Evolutionary conservation across 371 early-diverging fungal genomes (phyloP).

Genomic region (Mortierella sp.): DNA sequence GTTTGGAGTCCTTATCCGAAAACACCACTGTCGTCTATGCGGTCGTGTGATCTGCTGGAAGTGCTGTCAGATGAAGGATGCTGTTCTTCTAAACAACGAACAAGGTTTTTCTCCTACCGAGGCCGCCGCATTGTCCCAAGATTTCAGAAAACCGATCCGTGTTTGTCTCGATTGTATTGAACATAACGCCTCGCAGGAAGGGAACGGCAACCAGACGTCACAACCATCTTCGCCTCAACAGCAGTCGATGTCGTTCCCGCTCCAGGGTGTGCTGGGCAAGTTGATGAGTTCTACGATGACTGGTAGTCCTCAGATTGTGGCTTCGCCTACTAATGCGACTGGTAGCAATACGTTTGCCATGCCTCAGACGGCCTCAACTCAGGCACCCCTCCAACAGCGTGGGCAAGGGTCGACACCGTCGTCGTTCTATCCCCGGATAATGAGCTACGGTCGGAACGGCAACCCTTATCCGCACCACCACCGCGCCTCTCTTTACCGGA

Average conservation of each 20-base stretch:
- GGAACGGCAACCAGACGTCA: not conserved
- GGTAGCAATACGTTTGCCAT: conserved; percentile 32
- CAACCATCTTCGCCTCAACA: conserved; percentile 17
- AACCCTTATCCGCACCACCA: conserved; percentile 38
- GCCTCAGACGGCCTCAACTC: not conserved
- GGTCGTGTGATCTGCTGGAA: conserved; percentile 58
- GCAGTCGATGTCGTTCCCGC: conserved; percentile 26
- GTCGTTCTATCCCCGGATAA: conserved; percentile 20
- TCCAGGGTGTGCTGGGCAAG: conserved; percentile 42
- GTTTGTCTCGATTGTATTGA: conserved; percentile 58
- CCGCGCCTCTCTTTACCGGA: conserved; percentile 51
- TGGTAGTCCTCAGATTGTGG: conserved; percentile 20
- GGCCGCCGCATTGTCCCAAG: not conserved
- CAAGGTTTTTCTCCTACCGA: not conserved
- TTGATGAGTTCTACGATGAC: conserved; percentile 29
- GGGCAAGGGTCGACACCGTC: conserved; percentile 1
- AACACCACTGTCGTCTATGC: conserved; percentile 59
- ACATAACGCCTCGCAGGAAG: conserved; percentile 19
- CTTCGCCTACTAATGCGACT: conserved; percentile 23
- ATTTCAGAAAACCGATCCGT: conserved; percentile 38
- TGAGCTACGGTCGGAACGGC: conserved; percentile 17
- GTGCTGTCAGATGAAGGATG: conserved; percentile 58
- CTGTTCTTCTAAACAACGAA: conserved; percentile 14
- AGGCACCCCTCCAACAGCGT: conserved; percentile 1
- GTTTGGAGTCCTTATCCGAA: conserved; percentile 55